A percentile compares a stretch with the other conserved stretches of the same genome.
Evolutionary conservation across 768 basidiomycete genomes (phyloP).

Genomic region (Antrodiella citrinella): DNA sequence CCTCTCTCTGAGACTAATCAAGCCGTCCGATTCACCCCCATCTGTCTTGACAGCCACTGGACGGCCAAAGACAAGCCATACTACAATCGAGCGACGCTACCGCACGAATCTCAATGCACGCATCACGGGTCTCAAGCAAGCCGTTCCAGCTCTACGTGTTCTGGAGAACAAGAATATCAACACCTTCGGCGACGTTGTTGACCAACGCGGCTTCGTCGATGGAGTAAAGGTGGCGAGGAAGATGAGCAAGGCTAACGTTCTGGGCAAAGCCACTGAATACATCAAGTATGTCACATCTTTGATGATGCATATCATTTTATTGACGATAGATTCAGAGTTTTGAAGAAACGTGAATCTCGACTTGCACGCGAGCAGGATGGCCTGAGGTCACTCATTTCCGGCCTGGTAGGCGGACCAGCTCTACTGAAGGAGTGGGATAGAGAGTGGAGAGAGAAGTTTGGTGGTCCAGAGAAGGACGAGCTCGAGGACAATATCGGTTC

Average conservation of each 20-base stretch:
- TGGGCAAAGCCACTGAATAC: conserved; percentile 88
- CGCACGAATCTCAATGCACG: conserved; percentile 85
- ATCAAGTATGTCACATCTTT: conserved; percentile 42
- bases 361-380: conserved; percentile 72
- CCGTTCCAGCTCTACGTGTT: conserved; percentile 78
- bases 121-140: conserved; percentile 70
- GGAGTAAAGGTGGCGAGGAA: conserved; percentile 90
- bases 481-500: conserved; percentile 30
- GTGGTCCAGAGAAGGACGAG: conserved; percentile 69
- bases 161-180: conserved; percentile 49
- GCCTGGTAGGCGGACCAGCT: conserved; percentile 68
- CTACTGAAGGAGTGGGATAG: conserved; percentile 69
- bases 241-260: conserved; percentile 84
- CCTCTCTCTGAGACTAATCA: conserved; percentile 3
- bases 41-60: conserved; percentile 18
- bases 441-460: conserved; percentile 67
- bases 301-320: neutral
- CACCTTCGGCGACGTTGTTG: conserved; percentile 46
- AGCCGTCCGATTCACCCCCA: conserved; percentile 3
- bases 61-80: conserved; percentile 82
- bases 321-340: conserved; percentile 37
- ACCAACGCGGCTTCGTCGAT: conserved; percentile 80
- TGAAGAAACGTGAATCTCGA: conserved; percentile 70
- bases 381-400: conserved; percentile 55
- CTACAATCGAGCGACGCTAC: conserved; percentile 83